phyloP scores from a whole-genome alignment of 306 rosid species.

The Prinsepia uniflora region DNA sequence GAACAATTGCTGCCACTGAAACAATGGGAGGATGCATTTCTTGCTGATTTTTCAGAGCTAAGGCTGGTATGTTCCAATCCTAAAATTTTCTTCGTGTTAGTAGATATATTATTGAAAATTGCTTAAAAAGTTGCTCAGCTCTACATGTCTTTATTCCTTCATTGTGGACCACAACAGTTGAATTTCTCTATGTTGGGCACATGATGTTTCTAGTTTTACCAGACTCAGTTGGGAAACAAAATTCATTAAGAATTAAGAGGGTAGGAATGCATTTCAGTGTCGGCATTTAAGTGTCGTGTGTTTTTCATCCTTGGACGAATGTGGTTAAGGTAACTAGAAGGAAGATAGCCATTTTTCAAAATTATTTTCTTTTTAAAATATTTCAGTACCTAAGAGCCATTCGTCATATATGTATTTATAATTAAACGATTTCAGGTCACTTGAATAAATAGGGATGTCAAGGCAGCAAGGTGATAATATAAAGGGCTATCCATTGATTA shows the following conservation, averaged over 20 bases:
- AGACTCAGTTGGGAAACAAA: not conserved
- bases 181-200: not conserved
- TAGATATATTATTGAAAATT: not conserved
- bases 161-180: not conserved
- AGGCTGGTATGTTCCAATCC: conserved; percentile 48
- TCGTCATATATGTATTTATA: not conserved
- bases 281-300: not conserved
- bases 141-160: not conserved
- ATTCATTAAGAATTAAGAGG: not conserved
- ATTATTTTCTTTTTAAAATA: not conserved
- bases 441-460: not conserved
- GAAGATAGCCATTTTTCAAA: not conserved
- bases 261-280: not conserved
- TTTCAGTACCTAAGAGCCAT: not conserved
- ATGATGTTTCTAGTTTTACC: not conserved
- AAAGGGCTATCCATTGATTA: no score
- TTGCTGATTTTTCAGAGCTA: conserved; percentile 67
- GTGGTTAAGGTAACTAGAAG: not conserved
- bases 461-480: not conserved
- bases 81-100: not conserved
- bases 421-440: not conserved
- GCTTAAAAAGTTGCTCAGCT: not conserved
- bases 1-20: conserved; percentile 67
- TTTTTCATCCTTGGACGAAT: not conserved
- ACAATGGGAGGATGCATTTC: conserved; percentile 84